Conservation (phyloP, 2,329 filamentous ascomycete species). For the Colletotrichum sp. region DNA sequence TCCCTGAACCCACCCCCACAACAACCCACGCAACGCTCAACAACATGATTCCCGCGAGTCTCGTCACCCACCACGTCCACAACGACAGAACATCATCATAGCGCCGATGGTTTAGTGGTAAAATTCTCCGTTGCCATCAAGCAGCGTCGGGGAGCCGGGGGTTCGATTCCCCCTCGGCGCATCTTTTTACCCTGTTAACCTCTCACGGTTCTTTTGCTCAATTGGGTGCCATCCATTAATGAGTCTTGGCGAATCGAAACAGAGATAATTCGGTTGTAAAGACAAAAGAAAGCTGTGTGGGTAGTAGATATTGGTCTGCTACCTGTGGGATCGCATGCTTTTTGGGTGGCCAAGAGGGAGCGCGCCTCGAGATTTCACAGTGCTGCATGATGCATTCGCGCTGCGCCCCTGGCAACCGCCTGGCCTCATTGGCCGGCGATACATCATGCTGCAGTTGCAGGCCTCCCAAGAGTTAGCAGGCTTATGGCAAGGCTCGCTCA, state of each 20-base stretch:
- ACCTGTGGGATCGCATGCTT: too few species aligned
- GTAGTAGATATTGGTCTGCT: too few species aligned
- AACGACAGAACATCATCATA: rapidly evolving
- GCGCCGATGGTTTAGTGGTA: not conserved
- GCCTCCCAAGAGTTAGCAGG: not conserved
- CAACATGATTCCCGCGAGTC: too few species aligned
- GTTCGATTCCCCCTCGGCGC: not conserved
- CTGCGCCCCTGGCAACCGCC: not conserved
- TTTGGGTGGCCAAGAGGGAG: too few species aligned
- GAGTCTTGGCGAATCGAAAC: too few species aligned
- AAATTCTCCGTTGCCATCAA: not conserved
- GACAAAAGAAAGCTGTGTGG: too few species aligned
- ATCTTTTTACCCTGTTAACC: not conserved
- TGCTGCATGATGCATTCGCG: not conserved
- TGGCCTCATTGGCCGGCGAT: not conserved
- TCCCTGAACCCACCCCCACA: not conserved
- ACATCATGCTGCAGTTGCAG: not conserved
- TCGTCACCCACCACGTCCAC: not conserved
- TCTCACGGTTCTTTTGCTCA: too few species aligned
- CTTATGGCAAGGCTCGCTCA: not conserved
- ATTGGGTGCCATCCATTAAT: too few species aligned
- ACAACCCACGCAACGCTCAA: not conserved
- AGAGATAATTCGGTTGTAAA: too few species aligned
- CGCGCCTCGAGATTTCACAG: too few species aligned
- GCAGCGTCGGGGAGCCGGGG: not conserved